Evolutionary conservation across 2,329 filamentous ascomycete genomes (phyloP), one percentile per base, ranked within the genome.

Genomic region (Botrytis medusae): DNA sequence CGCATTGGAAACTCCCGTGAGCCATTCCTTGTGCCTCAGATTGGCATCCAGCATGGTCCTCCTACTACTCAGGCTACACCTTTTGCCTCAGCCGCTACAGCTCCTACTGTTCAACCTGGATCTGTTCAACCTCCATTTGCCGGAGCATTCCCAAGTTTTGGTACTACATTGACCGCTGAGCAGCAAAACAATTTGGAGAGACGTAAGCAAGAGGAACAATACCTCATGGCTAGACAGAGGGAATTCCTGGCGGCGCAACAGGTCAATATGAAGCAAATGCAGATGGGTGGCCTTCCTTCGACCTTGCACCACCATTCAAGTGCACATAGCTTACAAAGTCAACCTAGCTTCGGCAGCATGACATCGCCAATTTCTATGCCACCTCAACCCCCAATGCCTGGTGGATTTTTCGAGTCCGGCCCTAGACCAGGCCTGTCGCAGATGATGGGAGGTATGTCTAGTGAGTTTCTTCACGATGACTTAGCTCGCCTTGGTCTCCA

Each of bases 121-220:
- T 88, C 89, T 63, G 91, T 93, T 54, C 90, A 95, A 72, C 96
- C 96, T 73, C 97, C 96, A 9, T 93, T 99, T 79, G 94, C 95
- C 10, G 93, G 91, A 72, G 94, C 94, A 69, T 98, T 99, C 82
- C 97, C 96, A 0, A 97, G 93, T 81, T 99, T 98, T 81, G 96
- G 96, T 9, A 94, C 96, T 12, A 99, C 97, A 0, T 85, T 99
- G 77, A 99, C 97, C 14, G 96, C 96, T 0, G 95, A 98, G 80
- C 96, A 99, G 82, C 96, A 99, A 81, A 99, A 99, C 83, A 97
- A 97, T 57, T 86, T 99, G 2, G 96, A 99, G 84, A 90, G 96
- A 71, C 89, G 96, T 70, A 99, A 99, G 85, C 96, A 99, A 82
- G 96, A 99, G 83, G 97, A 99, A 80, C 96, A 99, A 81, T 97